These are phyloP conservation scores for Globisporangium megalacanthum DNA, from an alignment of 352 stramenopile genomes.

Conservation along the genomic window DNA sequence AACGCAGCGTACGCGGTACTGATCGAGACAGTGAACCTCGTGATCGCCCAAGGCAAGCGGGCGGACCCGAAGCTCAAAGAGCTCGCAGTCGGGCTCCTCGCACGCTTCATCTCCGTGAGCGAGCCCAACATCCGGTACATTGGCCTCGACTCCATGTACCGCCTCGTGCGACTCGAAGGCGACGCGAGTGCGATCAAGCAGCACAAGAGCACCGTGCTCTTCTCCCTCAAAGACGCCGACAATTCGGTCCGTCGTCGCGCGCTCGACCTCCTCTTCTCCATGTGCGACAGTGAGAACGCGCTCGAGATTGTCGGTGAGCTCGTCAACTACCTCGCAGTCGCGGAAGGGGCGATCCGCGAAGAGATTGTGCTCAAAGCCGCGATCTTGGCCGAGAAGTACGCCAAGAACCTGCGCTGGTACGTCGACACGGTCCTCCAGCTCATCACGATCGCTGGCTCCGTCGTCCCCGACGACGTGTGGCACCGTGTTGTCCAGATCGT, in stretches of 20 bases:
- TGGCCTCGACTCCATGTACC: constrained; percentile 95
- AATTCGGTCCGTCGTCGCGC: constrained; percentile 94
- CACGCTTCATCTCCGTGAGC: constrained; percentile 96
- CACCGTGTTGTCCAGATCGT: constrained; percentile 99
- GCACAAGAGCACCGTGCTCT: constrained; percentile 94
- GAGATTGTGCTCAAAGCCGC: constrained; percentile 99
- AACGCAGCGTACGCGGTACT: constrained; percentile 96
- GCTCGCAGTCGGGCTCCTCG: constrained; percentile 91
- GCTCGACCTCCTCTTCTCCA: constrained; percentile 97
- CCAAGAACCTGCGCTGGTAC: constrained; percentile 94
- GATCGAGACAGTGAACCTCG: constrained; percentile 97
- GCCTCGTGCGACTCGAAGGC: constrained; percentile 88
- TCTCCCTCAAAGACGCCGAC: constrained; percentile 96
- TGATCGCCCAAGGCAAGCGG: constrained; percentile 91
- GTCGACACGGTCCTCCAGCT: constrained; percentile 98
- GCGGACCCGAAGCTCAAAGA: constrained; percentile 86
- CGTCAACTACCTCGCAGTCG: constrained; percentile 91
- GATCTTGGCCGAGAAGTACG: constrained; percentile 98
- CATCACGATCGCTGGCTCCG: constrained; percentile 91
- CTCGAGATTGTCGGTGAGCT: constrained; percentile 95
- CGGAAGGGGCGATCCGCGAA: constrained; percentile 90
- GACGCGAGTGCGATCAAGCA: constrained; percentile 88
- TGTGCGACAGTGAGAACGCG: constrained; percentile 95
- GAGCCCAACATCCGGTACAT: constrained; percentile 98
- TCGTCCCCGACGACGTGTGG: constrained; percentile 96